Evolutionary conservation across 495 filamentous ascomycete species (phyloP).

Genomic region (Aspergillus leporis): DNA sequence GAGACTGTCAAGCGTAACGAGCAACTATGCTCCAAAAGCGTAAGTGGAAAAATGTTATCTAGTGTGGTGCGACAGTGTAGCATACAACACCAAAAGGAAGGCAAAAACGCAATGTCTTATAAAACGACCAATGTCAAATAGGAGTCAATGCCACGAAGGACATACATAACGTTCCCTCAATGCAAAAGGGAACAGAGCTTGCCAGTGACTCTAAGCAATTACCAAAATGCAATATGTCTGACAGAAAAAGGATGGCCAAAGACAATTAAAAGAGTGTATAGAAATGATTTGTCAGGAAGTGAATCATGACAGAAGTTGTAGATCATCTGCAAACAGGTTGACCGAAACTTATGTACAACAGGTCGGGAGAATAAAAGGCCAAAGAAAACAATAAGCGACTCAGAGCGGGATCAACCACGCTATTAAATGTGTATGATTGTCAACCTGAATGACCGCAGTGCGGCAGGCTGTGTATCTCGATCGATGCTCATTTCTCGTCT

Average conservation of each 20-base stretch:
- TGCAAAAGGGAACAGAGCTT: neutral
- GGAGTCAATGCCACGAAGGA: too few relatives aligned
- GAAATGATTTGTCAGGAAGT: constrained; percentile 1
- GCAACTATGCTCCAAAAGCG: too few relatives aligned
- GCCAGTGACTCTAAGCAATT: neutral
- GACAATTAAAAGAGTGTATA: constrained; percentile 16
- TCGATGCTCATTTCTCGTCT: constrained; percentile 40
- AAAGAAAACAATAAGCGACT: constrained; percentile 13
- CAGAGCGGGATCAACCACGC: constrained; percentile 28
- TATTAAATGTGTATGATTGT: constrained; percentile 22
- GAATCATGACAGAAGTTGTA: constrained; percentile 4
- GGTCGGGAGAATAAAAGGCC: constrained; percentile 15
- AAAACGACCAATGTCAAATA: too few relatives aligned
- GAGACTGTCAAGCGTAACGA: too few relatives aligned
- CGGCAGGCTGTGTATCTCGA: constrained; percentile 18
- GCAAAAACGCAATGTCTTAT: too few relatives aligned
- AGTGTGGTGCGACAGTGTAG: too few relatives aligned
- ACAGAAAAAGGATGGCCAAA: neutral
- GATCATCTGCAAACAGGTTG: constrained; percentile 16
- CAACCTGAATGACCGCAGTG: constrained; percentile 12
- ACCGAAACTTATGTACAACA: constrained; percentile 21
- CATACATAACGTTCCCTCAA: neutral
- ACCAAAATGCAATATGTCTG: neutral
- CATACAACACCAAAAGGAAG: too few relatives aligned
- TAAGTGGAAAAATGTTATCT: too few relatives aligned